phyloP scores from a whole-genome alignment of 2,329 filamentous ascomycete genomes.

The Exophiala mesophila region DNA sequence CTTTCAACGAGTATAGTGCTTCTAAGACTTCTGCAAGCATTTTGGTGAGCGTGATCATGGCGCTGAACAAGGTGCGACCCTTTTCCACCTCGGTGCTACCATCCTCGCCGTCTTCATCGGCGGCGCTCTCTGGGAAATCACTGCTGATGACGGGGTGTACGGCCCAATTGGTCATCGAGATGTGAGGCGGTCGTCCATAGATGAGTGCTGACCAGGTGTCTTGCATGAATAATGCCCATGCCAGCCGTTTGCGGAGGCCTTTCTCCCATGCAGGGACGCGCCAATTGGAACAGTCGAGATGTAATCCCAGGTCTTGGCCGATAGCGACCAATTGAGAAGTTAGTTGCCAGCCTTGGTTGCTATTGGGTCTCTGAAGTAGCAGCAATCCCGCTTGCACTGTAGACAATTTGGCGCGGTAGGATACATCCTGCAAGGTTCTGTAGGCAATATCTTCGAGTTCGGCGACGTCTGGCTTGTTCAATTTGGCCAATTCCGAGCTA shows the following conservation, averaged over 20 bases:
- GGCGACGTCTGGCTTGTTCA: slow-evolving; percentile 26
- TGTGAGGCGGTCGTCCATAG: slow-evolving; percentile 54
- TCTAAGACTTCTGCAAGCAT: slow-evolving; percentile 50
- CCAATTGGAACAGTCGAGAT: slow-evolving; percentile 60
- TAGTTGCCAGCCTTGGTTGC: slow-evolving; percentile 44
- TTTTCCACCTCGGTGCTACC: slow-evolving; percentile 35
- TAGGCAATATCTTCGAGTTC: slow-evolving; percentile 24
- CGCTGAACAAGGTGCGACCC: slow-evolving; percentile 45
- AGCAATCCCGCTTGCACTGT: slow-evolving; percentile 53
- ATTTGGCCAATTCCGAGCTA: slow-evolving; percentile 29
- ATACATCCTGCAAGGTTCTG: slow-evolving; percentile 23
- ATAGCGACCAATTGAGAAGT: slow-evolving; percentile 54
- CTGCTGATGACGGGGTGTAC: slow-evolving; percentile 41
- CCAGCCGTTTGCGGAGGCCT: slow-evolving; percentile 55
- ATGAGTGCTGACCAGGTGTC: slow-evolving; percentile 59
- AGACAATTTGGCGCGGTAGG: slow-evolving; percentile 44
- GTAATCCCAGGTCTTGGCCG: slow-evolving; percentile 55
- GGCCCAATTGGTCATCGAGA: slow-evolving; percentile 53
- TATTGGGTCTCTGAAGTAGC: slow-evolving; percentile 46
- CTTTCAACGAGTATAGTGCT: slow-evolving; percentile 48
- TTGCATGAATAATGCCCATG: slow-evolving; percentile 63
- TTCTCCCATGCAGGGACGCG: slow-evolving; percentile 60
- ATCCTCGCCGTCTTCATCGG: slow-evolving; percentile 27
- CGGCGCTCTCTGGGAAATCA: slow-evolving; percentile 40
- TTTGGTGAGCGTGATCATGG: slow-evolving; percentile 49